phyloP scores from a whole-genome alignment of 129 eudicot genomes.

The Dittrichia graveolens region DNA sequence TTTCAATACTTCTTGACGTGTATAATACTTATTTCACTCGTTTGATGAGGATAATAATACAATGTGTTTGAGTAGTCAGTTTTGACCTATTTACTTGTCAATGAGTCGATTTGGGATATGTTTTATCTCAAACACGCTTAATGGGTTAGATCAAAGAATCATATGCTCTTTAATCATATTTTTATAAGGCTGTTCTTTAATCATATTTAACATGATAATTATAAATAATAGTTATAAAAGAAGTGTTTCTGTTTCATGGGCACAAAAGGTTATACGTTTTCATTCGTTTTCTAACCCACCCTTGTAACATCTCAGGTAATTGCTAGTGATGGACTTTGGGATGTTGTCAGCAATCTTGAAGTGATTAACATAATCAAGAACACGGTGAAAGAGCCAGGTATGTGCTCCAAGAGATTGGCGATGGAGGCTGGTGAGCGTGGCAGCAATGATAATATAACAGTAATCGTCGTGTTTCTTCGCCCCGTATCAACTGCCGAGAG shows the following conservation, averaged over 20 bases:
- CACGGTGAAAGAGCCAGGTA: constrained; percentile 88
- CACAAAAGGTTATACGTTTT: neutral
- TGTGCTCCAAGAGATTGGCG: constrained; percentile 98
- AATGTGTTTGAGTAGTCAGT: neutral
- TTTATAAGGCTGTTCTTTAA: neutral
- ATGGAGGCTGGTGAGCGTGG: constrained; percentile 91
- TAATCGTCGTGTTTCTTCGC: constrained; percentile 77
- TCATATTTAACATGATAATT: neutral
- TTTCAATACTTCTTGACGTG: neutral
- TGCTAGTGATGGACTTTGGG: constrained; percentile 98
- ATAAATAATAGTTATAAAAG: neutral
- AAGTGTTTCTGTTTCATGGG: neutral
- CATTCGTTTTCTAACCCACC: neutral
- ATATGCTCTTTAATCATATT: too few relatives aligned
- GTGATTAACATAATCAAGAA: constrained; percentile 71
- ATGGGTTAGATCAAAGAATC: too few relatives aligned
- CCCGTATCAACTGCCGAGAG: constrained; percentile 96
- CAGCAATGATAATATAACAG: constrained; percentile 93
- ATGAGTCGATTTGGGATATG: neutral
- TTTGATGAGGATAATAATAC: neutral
- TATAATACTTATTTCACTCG: neutral
- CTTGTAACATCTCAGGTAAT: constrained; percentile 75
- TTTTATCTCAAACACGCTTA: neutral
- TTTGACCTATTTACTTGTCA: neutral
- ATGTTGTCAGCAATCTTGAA: constrained; percentile 63